phyloP scores from a whole-genome alignment of 768 basidiomycete genomes.

The Daedaleopsis nitida region DNA sequence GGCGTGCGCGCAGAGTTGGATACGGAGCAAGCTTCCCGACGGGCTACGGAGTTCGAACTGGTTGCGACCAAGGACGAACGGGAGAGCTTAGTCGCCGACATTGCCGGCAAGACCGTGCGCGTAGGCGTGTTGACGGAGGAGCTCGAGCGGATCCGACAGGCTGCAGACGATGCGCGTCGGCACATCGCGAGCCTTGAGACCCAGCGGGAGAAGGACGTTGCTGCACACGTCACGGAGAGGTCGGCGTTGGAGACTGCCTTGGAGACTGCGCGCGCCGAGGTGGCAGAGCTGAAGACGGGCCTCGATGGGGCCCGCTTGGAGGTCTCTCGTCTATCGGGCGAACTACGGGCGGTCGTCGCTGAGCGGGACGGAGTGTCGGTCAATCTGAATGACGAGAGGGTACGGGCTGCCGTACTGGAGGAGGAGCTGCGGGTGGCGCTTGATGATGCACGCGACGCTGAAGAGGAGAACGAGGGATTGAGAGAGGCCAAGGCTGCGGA shows the following conservation, averaged over 20 bases:
- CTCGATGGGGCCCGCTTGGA: not conserved
- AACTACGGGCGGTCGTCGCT: not conserved
- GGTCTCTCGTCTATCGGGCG: not conserved
- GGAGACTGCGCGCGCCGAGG: conserved; percentile 3
- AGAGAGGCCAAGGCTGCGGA: conserved; percentile 36
- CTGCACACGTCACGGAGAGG: conserved; percentile 10
- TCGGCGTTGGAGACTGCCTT: conserved; percentile 9
- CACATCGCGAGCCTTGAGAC: not conserved
- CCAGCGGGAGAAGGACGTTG: conserved; percentile 5
- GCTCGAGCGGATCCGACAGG: conserved; percentile 4
- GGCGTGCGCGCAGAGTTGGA: conserved; percentile 4
- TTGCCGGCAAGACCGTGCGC: conserved; percentile 31
- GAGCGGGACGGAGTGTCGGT: conserved; percentile 5
- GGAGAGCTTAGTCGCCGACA: conserved; percentile 15
- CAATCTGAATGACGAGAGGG: not conserved
- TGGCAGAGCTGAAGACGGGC: not conserved
- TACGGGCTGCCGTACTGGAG: conserved; percentile 1
- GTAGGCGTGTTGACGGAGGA: conserved; percentile 27
- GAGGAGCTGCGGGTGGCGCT: conserved; percentile 9
- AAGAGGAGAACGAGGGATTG: conserved; percentile 37
- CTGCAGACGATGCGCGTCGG: conserved; percentile 2
- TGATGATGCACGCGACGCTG: conserved; percentile 27
- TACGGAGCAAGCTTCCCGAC: conserved; percentile 7
- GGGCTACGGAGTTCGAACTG: conserved; percentile 13
- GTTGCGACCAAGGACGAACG: not conserved